These are phyloP conservation scores for Hypholoma sublateritium DNA, from an alignment of 768 basidiomycete genomes.

Conservation along the genomic window DNA sequence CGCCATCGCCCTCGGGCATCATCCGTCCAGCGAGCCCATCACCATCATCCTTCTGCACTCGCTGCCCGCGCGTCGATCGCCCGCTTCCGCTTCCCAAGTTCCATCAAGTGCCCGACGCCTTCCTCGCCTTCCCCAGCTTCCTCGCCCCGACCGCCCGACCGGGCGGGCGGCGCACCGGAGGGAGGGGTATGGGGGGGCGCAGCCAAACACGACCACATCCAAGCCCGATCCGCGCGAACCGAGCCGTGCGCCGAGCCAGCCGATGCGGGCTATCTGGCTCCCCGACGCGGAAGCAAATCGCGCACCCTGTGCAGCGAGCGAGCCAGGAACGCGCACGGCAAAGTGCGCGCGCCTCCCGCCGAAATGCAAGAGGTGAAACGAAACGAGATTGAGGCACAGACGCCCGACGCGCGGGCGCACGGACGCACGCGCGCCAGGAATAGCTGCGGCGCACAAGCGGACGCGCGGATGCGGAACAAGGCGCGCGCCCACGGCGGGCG, in stretches of 20 bases:
- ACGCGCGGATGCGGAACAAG: slow-evolving; percentile 10
- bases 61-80: background rate
- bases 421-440: background rate
- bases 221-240: slow-evolving; percentile 5
- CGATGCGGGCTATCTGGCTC: too few relatives aligned
- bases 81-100: too few relatives aligned
- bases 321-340: background rate
- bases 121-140: too few relatives aligned
- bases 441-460: background rate
- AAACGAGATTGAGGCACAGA: too few relatives aligned
- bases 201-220: slow-evolving; percentile 11
- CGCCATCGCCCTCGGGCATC: background rate
- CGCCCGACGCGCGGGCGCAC: background rate
- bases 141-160: too few relatives aligned
- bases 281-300: slow-evolving; percentile 9
- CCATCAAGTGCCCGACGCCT: too few relatives aligned
- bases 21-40: background rate
- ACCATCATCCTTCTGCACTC: background rate
- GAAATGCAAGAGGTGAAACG: too few relatives aligned
- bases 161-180: too few relatives aligned
- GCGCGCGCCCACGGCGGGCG: background rate
- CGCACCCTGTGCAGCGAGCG: background rate
- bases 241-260: slow-evolving; percentile 4
- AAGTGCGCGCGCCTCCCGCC: background rate
- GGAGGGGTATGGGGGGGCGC: too few relatives aligned